Base-by-base conservation (phyloP, 768 basidiomycete species). In the Baorangia bicolor region DNA sequence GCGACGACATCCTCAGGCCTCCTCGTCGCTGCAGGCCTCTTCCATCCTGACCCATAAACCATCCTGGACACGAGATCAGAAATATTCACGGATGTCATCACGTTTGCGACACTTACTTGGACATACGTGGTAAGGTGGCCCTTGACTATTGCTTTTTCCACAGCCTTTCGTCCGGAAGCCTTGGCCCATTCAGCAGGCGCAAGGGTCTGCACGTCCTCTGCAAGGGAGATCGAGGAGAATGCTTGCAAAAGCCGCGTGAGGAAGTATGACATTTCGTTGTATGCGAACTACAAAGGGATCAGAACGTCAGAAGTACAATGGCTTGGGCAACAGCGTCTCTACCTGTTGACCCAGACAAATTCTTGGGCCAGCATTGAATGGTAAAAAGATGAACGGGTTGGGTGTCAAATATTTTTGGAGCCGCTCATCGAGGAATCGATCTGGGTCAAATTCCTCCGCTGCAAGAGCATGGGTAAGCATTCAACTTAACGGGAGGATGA, bases 361-460 rank as follows among this genome's bases (percentile, higher is more conserved):
- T 28, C 74, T 63, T 0, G 74, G 74, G 0, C 74, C 75, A 7
- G 74, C 74, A 38, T 75, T 76, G 62, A 77, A 77, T 1, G 75
- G 76, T 10, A 73, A 53, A 65, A 79, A 79, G 47, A 79, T 78
- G 70, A 75, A 78, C 0, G 84, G 83, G 58, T 84, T 84, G 7
- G 78, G 75, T 0, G 74, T 78, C 56, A 84, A 64, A 58, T 86
- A 83, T 57, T 81, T 84, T 5, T 76, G 73, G 39, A 85, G 49
- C 4, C 86, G 75, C 30, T 81, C 79, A 56, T 88, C 86, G 38
- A 88, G 65, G 76, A 86, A 88, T 70, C n/a, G n/a, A n/a, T n/a
- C n/a, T n/a, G n/a, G n/a, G n/a, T n/a, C n/a, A n/a, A n/a, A n/a
- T n/a, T n/a, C 59, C 4, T 78, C 65, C n/a, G 84, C 84, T 85